Percentiles rank a stretch among this genome's conserved stretches.
phyloP scores from a whole-genome alignment of 2,329 filamentous ascomycete genomes.

The Apiospora kogelbergensis region DNA sequence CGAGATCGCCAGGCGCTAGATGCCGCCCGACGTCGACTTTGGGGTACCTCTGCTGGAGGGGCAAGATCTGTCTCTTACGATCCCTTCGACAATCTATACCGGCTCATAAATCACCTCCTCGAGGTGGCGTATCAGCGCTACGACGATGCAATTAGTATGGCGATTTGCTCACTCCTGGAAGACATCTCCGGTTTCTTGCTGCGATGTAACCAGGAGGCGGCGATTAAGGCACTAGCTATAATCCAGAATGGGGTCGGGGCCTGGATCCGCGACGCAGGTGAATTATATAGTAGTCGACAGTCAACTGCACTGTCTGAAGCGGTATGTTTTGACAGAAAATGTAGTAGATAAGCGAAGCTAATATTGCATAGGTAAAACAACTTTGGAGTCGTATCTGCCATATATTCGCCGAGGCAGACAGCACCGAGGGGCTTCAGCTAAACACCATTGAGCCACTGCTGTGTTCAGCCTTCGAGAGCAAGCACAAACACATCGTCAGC shows the following conservation, averaged over 20 bases:
- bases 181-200: slow-evolving; percentile 53
- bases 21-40: slow-evolving; percentile 63
- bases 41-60: slow-evolving; percentile 52
- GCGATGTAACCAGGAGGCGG: slow-evolving; percentile 48
- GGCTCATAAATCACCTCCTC: slow-evolving; percentile 55
- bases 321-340: slow-evolving; percentile 38
- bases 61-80: slow-evolving; percentile 49
- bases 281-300: slow-evolving; percentile 41
- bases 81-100: slow-evolving; percentile 67
- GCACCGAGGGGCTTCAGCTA: slow-evolving; percentile 45
- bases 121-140: slow-evolving; percentile 51
- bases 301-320: slow-evolving; percentile 40
- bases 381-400: slow-evolving; percentile 52
- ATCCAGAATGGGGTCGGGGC: slow-evolving; percentile 60
- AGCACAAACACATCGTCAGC: slow-evolving; percentile 54
- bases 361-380: slow-evolving; percentile 38
- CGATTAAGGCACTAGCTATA: slow-evolving; percentile 55
- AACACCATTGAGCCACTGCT: slow-evolving; percentile 54
- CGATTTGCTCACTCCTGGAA: slow-evolving; percentile 48
- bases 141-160: slow-evolving; percentile 35
- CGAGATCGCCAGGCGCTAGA: slow-evolving; percentile 64
- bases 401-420: slow-evolving; percentile 35
- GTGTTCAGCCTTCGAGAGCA: slow-evolving; percentile 57
- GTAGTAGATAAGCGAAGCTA: neutral
- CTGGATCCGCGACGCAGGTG: slow-evolving; percentile 63